A percentile compares a stretch with the other conserved stretches of the same genome.
Conservation (phyloP, 176 grass and related monocot genomes). For the Musa itinerans region DNA sequence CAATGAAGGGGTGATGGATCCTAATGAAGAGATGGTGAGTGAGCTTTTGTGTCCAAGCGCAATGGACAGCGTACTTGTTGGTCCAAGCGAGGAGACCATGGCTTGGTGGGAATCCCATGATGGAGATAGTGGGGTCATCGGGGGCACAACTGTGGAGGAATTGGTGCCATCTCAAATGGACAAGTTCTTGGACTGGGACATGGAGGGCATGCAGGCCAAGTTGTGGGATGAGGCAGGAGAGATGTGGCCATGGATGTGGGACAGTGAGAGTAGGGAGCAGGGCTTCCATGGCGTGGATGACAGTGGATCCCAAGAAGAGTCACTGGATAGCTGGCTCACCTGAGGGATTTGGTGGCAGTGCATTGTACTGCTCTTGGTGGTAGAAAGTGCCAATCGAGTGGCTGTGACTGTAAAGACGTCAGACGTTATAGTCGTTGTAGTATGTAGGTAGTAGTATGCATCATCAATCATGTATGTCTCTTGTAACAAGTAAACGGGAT, state of each 20-base stretch:
- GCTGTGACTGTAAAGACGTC: too few species aligned
- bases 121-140: not conserved
- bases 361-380: too few species aligned
- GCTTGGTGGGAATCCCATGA: not conserved
- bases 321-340: too few species aligned
- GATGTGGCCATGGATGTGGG: not conserved
- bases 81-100: constrained; percentile 2
- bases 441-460: too few species aligned
- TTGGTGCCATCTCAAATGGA: too few species aligned
- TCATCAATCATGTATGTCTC: too few species aligned
- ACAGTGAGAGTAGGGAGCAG: too few species aligned
- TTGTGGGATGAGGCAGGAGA: constrained; percentile 28
- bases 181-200: constrained; percentile 56
- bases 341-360: too few species aligned
- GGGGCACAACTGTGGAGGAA: not conserved
- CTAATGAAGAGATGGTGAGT: constrained; percentile 26
- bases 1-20: not conserved
- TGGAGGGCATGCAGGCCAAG: constrained; percentile 25
- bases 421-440: too few species aligned
- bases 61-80: not conserved
- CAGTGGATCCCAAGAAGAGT: not conserved
- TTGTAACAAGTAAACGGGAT: too few species aligned
- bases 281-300: not conserved
- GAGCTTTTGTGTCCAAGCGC: constrained; percentile 7
- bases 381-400: too few species aligned